Evolutionary conservation across 108 stramenopile genomes (phyloP).

Genomic region (Nannochloropsis granulata): DNA sequence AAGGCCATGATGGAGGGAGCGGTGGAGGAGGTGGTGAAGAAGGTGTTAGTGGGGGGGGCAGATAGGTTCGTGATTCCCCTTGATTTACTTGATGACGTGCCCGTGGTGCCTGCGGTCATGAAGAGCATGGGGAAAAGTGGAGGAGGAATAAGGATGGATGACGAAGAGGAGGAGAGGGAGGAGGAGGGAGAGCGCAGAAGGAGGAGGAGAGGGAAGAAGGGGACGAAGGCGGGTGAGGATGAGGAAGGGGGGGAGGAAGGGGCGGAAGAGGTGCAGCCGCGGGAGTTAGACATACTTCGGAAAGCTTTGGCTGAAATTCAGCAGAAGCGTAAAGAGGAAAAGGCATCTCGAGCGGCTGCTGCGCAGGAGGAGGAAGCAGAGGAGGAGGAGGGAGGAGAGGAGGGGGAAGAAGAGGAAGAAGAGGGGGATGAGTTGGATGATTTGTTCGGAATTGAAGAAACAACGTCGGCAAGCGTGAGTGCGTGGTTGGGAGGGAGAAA

Average conservation of each 20-base stretch:
- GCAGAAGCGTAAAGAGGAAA: neutral
- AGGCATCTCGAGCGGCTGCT: neutral
- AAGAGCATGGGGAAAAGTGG: neutral
- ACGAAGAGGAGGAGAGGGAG: neutral
- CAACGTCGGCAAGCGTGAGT: too few relatives aligned
- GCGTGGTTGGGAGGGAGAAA: neutral
- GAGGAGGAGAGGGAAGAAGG: neutral
- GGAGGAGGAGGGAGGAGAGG: neutral
- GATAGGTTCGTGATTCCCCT: neutral
- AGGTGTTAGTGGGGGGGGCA: neutral
- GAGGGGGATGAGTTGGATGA: neutral
- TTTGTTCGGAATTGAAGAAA: neutral
- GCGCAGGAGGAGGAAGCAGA: neutral
- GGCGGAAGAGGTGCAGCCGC: neutral
- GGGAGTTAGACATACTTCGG: neutral
- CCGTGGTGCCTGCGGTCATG: neutral
- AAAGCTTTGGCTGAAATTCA: neutral
- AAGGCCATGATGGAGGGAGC: neutral
- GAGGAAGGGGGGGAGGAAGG: neutral
- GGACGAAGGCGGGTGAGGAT: neutral
- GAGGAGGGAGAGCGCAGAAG: neutral
- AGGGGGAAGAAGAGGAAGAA: neutral
- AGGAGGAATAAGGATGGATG: neutral
- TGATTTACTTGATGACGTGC: neutral
- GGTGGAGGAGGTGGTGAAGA: neutral